Evolutionary conservation across 2,329 filamentous ascomycete species (phyloP).

Genomic region (Harringtonia lauricola): DNA sequence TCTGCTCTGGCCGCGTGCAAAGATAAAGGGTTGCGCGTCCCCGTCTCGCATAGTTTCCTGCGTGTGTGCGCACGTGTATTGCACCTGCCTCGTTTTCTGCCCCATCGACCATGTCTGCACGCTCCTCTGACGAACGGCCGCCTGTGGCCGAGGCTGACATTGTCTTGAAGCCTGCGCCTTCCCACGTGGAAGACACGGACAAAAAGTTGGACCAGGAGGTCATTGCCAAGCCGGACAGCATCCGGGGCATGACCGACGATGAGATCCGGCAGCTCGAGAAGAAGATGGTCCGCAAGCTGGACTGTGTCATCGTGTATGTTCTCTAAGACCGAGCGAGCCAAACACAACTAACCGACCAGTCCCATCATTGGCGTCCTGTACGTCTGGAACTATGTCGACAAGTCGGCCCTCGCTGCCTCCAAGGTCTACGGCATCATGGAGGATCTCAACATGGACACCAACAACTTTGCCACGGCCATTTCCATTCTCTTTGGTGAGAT

Average conservation of each 20-base stretch:
- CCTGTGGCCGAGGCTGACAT: not conserved
- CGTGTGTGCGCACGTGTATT: too few species aligned
- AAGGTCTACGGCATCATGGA: slow-evolving; percentile 6
- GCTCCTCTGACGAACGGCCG: not conserved
- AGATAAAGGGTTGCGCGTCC: too few species aligned
- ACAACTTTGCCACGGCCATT: slow-evolving; percentile 50
- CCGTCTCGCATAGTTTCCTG: too few species aligned
- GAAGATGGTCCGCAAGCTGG: slow-evolving; percentile 8
- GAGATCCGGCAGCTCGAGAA: not conserved
- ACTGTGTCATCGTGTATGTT: slow-evolving; percentile 1
- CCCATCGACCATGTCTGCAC: not conserved
- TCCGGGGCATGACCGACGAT: slow-evolving; percentile 2
- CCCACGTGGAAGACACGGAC: not conserved
- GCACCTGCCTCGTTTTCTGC: too few species aligned
- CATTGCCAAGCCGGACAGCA: slow-evolving; percentile 1
- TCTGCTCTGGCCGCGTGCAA: too few species aligned
- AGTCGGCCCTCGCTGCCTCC: slow-evolving; percentile 7
- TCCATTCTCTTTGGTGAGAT: slow-evolving; percentile 39
- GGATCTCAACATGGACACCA: slow-evolving; percentile 11
- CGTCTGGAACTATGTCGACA: slow-evolving; percentile 7
- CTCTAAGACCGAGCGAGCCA: not conserved
- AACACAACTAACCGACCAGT: not conserved
- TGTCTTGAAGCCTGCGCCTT: not conserved
- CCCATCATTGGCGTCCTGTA: slow-evolving; percentile 3
- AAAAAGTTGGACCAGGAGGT: not conserved